Percentiles rank a stretch among this genome's conserved stretches.
Conservation (phyloP, 2,329 filamentous ascomycete genomes). For the Epicoccum sorghinum region DNA sequence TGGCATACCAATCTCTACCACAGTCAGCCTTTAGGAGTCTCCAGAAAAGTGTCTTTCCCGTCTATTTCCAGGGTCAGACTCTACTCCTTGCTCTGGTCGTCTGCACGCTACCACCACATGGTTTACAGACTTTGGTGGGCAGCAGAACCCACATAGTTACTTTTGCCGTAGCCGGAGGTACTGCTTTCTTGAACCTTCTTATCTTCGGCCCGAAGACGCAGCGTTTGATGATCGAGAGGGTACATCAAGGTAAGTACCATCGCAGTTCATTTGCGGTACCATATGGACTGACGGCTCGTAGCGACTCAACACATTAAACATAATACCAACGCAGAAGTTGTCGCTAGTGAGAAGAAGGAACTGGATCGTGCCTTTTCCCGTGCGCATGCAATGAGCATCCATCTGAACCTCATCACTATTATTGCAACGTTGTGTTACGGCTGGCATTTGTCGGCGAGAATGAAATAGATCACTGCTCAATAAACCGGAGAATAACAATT, state of each 20-base stretch:
- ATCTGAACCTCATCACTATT: constrained; percentile 51
- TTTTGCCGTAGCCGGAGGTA: constrained; percentile 38
- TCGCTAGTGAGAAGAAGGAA: constrained; percentile 25
- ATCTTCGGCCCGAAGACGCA: constrained; percentile 46
- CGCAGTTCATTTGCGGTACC: no score
- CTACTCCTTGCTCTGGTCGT: constrained; percentile 44
- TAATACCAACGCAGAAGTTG: not conserved
- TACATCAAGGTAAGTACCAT: constrained; percentile 30
- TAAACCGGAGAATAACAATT: not conserved
- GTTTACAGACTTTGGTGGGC: constrained; percentile 34
- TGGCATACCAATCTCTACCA: constrained; percentile 46
- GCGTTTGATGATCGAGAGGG: constrained; percentile 43
- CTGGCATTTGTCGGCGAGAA: constrained; percentile 25
- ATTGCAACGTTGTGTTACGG: constrained; percentile 38
- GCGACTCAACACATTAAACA: constrained; percentile 25
- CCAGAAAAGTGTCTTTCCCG: constrained; percentile 50
- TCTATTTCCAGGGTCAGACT: constrained; percentile 49
- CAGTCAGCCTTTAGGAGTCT: constrained; percentile 47
- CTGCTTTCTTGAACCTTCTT: constrained; percentile 46
- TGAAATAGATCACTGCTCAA: constrained; percentile 11
- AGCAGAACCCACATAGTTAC: constrained; percentile 31
- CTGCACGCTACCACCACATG: constrained; percentile 43
- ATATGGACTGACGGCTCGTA: constrained; percentile 8
- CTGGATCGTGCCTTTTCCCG: constrained; percentile 45
- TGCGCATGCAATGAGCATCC: constrained; percentile 52